phyloP scores from a whole-genome alignment of 768 basidiomycete species.

The Goffeauzyma gilvescens region DNA sequence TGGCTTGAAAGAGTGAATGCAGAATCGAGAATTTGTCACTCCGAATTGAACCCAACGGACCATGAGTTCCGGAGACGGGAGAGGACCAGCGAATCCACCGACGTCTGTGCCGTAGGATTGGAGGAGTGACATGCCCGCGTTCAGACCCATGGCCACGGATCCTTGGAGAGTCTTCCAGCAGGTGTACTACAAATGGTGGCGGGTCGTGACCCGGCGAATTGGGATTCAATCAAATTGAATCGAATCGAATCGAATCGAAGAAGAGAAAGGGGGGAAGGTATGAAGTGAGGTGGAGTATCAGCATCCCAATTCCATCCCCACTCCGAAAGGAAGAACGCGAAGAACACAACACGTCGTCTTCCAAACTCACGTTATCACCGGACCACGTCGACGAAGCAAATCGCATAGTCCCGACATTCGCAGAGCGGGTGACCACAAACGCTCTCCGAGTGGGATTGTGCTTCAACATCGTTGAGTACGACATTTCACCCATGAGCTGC shows the following conservation, averaged over 20 bases:
- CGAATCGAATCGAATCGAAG: too few species aligned
- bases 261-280: too few species aligned
- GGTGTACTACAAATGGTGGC: constrained; percentile 1
- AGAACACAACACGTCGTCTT: background rate
- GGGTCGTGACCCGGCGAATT: background rate
- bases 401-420: constrained; percentile 27
- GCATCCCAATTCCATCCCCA: too few species aligned
- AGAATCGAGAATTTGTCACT: constrained; percentile 27
- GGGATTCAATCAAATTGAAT: too few species aligned
- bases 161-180: constrained; percentile 30
- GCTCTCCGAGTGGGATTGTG: constrained; percentile 20
- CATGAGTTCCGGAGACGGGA: constrained; percentile 27
- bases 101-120: constrained; percentile 26
- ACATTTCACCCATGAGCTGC: too few species aligned
- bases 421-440: constrained; percentile 28
- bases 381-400: constrained; percentile 28
- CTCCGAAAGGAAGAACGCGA: too few species aligned
- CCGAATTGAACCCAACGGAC: constrained; percentile 29
- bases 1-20: constrained; percentile 31
- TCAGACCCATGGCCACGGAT: constrained; percentile 24
- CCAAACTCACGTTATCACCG: constrained; percentile 24
- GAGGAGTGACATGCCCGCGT: constrained; percentile 22
- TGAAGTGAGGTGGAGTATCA: too few species aligned
- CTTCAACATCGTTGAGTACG: too few species aligned
- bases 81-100: constrained; percentile 29